phyloP scores from a whole-genome alignment of 352 stramenopile species.

The Plasmopara muralis region DNA sequence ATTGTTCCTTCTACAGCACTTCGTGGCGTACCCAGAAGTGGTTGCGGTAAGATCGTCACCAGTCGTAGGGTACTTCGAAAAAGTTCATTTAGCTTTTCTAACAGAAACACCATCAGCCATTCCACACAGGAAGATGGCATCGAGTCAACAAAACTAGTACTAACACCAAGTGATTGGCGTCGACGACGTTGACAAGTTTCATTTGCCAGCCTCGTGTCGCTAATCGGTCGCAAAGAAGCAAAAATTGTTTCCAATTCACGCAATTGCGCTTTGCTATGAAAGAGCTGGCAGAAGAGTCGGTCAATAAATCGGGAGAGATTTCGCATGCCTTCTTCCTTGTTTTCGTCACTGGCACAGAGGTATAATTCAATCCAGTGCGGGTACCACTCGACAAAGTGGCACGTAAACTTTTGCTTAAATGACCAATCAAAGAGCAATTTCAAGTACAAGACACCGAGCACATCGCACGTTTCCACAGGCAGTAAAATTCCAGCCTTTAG shows the following conservation, averaged over 20 bases:
- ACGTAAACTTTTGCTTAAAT: constrained; percentile 80
- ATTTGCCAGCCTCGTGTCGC: constrained; percentile 9
- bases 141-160: constrained; percentile 9
- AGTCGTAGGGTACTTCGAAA: constrained; percentile 57
- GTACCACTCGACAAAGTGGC: constrained; percentile 78
- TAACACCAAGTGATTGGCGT: constrained; percentile 10
- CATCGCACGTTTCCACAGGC: constrained; percentile 62
- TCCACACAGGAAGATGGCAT: constrained; percentile 46
- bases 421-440: constrained; percentile 74
- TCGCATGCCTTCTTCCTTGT: constrained; percentile 68
- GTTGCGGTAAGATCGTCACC: constrained; percentile 38
- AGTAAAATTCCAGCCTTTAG: constrained; percentile 64
- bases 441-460: constrained; percentile 73
- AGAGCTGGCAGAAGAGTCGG: constrained; percentile 78
- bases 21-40: constrained; percentile 12
- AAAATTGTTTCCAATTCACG: constrained; percentile 57
- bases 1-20: constrained; percentile 2
- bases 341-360: constrained; percentile 50
- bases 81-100: constrained; percentile 58
- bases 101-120: constrained; percentile 53
- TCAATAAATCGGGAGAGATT: constrained; percentile 79
- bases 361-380: constrained; percentile 75
- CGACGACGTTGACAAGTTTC: constrained; percentile 4
- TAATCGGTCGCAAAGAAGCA: constrained; percentile 18
- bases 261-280: constrained; percentile 74